Base-by-base conservation (phyloP, 2,329 filamentous ascomycete genomes). In the Knufia fluminis region DNA sequence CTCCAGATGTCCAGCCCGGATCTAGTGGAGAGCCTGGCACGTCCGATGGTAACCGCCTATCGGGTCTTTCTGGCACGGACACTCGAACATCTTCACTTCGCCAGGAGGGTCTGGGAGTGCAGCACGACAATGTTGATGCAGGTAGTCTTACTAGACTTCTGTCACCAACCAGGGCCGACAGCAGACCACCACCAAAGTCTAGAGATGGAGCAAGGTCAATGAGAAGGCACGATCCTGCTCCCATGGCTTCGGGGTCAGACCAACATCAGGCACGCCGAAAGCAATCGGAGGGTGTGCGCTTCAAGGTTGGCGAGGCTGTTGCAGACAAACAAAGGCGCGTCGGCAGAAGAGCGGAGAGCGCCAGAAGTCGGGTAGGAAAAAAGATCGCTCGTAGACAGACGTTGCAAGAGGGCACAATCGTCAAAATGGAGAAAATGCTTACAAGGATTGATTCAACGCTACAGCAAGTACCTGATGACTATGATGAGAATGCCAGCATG, bases 391-490 rank as follows among this genome's bases (percentile, higher is more conserved):
- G 60, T 42, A 62, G 66, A 45, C 62, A 61, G 24, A 65, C 72
- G 20, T 60, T 70, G 20, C 66, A 70, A 46, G 74, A 80, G 56
- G 81, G 81, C 3, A 74, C 82, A 53, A 77, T 84, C 46, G 68
- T 84, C 50, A 83, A 83, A 62, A 80, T 81, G 64, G 80, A 83
- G 60, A 78, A 76, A 52, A 85, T 85, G 81, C 72, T 85, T 19
- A 75, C 84, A 17, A 72, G 78, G 19, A 72, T 82, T 20, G 81
- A 82, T 57, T 69, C 70, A 35, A 73, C 69, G 4, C 59, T 69
- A 35, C 71, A 74, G 54, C 68, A 66, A n/a, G 64, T 82, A 7
- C 74, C 78, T 1, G 71, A 75, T 4, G 78, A 83, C 50, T 84
- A 78, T 55, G 76, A 79, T 48, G 81, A 85, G 60, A 82, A 82